A percentile compares a stretch with the other conserved stretches of the same genome.
Evolutionary conservation across 2,329 filamentous ascomycete species (phyloP).

Genomic region (Apiospora pterosperma): DNA sequence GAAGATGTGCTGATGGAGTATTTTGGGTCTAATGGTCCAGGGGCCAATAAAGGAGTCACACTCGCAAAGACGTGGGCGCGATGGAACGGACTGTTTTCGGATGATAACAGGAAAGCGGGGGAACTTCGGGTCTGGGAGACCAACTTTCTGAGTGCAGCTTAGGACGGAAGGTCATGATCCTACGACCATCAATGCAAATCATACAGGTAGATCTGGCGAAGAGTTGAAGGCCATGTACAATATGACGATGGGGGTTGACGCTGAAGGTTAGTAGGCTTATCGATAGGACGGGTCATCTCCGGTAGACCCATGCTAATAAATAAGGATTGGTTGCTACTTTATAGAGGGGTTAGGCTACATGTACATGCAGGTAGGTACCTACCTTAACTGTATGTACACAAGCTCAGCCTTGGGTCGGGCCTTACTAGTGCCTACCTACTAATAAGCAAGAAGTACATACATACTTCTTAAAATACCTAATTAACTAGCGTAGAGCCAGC

Average conservation of each 20-base stretch:
- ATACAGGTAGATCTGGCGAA: background rate
- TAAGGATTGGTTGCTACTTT: too few species aligned
- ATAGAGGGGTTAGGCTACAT: too few species aligned
- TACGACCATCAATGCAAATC: background rate
- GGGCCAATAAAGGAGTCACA: constrained; percentile 37
- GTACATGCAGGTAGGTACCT: too few species aligned
- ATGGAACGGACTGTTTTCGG: constrained; percentile 61
- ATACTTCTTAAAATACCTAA: too few species aligned
- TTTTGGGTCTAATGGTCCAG: constrained; percentile 34
- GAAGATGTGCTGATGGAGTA: constrained; percentile 44
- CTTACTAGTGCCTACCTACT: background rate
- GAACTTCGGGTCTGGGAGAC: constrained; percentile 55
- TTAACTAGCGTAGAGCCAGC: background rate
- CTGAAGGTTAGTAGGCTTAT: background rate
- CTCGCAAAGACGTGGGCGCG: constrained; percentile 50
- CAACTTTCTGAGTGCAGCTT: constrained; percentile 18
- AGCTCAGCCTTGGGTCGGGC: background rate
- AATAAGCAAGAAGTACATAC: too few species aligned
- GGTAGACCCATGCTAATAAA: too few species aligned
- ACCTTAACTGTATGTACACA: background rate
- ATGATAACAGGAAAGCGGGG: constrained; percentile 56
- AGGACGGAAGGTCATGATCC: background rate
- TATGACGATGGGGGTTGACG: too few species aligned
- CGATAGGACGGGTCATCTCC: background rate
- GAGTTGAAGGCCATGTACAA: background rate